A percentile compares a stretch with the other conserved stretches of the same genome.
Evolutionary conservation across 768 basidiomycete species (phyloP).

Genomic region (Tricholoma saponaceum): DNA sequence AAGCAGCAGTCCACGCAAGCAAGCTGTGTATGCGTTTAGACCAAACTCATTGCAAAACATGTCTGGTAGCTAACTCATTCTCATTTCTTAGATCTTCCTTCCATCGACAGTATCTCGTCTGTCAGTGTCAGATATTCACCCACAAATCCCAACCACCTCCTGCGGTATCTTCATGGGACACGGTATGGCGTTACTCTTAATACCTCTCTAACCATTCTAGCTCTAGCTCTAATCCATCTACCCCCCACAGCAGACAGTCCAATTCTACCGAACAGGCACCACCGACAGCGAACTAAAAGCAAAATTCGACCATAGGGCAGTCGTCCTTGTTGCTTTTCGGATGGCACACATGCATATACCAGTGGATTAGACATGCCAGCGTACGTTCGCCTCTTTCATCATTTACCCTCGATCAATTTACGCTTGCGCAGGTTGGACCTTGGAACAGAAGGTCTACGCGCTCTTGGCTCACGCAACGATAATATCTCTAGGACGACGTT

Average conservation of each 20-base stretch:
- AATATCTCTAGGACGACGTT: slow-evolving; percentile 76
- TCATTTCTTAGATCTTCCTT: too few relatives aligned
- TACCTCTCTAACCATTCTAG: slow-evolving; percentile 2
- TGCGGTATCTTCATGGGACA: slow-evolving; percentile 93
- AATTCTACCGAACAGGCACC: slow-evolving; percentile 54
- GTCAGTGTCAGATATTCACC: too few relatives aligned
- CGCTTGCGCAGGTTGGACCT: slow-evolving; percentile 63
- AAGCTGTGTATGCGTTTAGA: too few relatives aligned
- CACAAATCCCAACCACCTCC: slow-evolving; percentile 67
- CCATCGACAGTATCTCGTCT: too few relatives aligned
- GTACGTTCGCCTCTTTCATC: slow-evolving; percentile 48
- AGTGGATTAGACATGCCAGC: slow-evolving; percentile 86
- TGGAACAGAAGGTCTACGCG: slow-evolving; percentile 61
- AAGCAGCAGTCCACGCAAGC: too few relatives aligned
- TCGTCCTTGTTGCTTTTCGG: slow-evolving; percentile 81
- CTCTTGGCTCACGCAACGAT: slow-evolving; percentile 79
- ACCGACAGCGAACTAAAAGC: slow-evolving; percentile 62
- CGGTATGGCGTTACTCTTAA: slow-evolving; percentile 38
- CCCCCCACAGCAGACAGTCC: slow-evolving; percentile 26
- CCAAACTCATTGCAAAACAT: too few relatives aligned
- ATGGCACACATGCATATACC: slow-evolving; percentile 67
- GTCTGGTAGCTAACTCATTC: too few relatives aligned
- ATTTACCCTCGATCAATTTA: not conserved
- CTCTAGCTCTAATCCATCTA: too few relatives aligned
- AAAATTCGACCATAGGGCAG: slow-evolving; percentile 88